Evolutionary conservation across 352 stramenopile species (phyloP).

Genomic region (Globisporangium okanoganense): DNA sequence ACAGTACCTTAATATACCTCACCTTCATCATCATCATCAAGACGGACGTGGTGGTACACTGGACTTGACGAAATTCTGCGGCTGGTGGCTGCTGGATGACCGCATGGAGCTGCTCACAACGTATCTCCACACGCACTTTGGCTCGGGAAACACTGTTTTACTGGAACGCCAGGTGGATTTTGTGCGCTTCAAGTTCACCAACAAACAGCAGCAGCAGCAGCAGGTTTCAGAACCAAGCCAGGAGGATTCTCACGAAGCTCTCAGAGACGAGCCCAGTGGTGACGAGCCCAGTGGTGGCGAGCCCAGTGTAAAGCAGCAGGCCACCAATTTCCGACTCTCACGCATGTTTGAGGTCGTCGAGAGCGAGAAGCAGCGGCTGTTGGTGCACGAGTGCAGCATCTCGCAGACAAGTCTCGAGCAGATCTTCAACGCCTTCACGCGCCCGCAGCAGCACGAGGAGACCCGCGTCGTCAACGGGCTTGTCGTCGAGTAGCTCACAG

Average conservation of each 20-base stretch:
- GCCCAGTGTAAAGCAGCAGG: too few species aligned
- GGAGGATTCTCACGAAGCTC: neutral
- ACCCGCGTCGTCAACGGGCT: conserved; percentile 1
- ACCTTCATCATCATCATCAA: too few species aligned
- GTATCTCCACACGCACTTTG: conserved; percentile 40
- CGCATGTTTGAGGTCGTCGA: conserved; percentile 14
- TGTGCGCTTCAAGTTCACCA: conserved; percentile 50
- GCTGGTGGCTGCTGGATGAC: conserved; percentile 70
- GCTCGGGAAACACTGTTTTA: conserved; percentile 20
- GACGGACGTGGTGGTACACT: conserved; percentile 11
- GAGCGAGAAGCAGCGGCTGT: conserved; percentile 12
- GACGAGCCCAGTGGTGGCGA: too few species aligned
- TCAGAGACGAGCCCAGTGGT: too few species aligned
- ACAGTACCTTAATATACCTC: too few species aligned
- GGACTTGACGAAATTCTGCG: conserved; percentile 31
- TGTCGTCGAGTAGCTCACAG: neutral
- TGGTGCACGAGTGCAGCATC: conserved; percentile 75
- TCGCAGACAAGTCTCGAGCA: conserved; percentile 83
- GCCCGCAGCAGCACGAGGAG: conserved; percentile 29
- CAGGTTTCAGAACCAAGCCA: neutral
- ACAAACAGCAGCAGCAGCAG: too few species aligned
- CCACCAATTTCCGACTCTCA: conserved; percentile 4
- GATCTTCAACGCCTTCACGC: conserved; percentile 86
- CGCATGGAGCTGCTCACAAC: conserved; percentile 27
- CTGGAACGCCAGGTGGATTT: conserved; percentile 66